phyloP scores from a whole-genome alignment of 169 alveolate species.

The Plasmodium malariae region DNA sequence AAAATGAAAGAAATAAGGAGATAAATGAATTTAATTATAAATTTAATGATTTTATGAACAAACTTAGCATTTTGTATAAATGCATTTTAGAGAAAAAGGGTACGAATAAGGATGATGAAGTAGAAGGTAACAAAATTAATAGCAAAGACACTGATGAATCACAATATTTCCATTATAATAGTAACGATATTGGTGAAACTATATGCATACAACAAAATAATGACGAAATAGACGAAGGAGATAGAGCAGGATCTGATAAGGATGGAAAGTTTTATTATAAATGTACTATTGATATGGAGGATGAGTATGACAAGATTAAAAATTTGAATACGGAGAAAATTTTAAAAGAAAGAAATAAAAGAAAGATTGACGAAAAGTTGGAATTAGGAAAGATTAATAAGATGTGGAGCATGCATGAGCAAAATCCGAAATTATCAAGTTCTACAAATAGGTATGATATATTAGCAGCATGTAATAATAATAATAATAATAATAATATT shows the following conservation, averaged over 20 bases:
- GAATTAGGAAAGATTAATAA: neutral
- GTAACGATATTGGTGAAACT: neutral
- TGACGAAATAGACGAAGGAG: neutral
- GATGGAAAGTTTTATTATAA: neutral
- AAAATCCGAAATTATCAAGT: neutral
- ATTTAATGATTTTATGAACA: conserved; percentile 34
- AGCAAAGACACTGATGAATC: neutral
- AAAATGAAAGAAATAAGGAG: conserved; percentile 45
- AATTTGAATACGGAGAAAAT: conserved; percentile 8
- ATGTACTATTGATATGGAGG: neutral
- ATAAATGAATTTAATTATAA: conserved; percentile 9
- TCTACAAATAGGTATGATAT: conserved; percentile 5
- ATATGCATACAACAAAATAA: neutral
- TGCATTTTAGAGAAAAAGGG: conserved; percentile 22
- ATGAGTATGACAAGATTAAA: neutral
- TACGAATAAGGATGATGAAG: neutral
- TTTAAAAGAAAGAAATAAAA: neutral
- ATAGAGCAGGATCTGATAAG: neutral
- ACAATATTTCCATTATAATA: no score
- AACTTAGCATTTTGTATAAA: conserved; percentile 2
- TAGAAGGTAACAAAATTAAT: neutral
- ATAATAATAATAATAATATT: no score
- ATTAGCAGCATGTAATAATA: neutral
- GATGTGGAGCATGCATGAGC: neutral
- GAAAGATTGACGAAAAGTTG: neutral